These are phyloP conservation scores for Eucalyptus guilfoylei DNA, from an alignment of 345 rosid genomes.

Conservation along the genomic window DNA sequence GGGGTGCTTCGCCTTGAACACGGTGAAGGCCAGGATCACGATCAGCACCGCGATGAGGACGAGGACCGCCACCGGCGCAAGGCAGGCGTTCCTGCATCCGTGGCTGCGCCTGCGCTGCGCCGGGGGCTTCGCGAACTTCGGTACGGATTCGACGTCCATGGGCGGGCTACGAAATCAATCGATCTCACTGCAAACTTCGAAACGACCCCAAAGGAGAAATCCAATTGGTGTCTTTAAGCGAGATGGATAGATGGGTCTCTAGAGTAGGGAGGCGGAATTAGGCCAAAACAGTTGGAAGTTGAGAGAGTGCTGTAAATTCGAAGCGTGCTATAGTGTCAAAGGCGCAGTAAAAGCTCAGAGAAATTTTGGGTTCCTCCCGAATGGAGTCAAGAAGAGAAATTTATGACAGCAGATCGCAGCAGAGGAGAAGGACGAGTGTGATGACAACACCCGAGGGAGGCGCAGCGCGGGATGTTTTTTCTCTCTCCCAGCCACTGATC, in stretches of 20 bases:
- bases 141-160: not conserved
- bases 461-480: not conserved
- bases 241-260: too few species aligned
- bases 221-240: not conserved
- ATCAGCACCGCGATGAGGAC: slow-evolving; percentile 15
- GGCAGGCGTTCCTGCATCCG: slow-evolving; percentile 11
- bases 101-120: not conserved
- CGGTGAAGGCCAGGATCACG: slow-evolving; percentile 49
- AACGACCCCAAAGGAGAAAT: not conserved
- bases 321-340: too few species aligned
- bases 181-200: not conserved
- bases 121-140: not conserved
- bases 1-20: slow-evolving; percentile 64
- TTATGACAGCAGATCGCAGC: not conserved
- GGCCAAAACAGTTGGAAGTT: too few species aligned
- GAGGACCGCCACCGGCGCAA: slow-evolving; percentile 5
- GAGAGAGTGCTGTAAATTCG: too few species aligned
- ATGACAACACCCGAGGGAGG: not conserved
- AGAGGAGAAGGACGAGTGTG: not conserved
- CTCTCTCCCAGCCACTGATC: not conserved
- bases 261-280: too few species aligned
- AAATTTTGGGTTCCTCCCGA: not conserved
- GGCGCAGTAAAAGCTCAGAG: not conserved
- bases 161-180: not conserved
- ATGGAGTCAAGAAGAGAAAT: not conserved